Evolutionary conservation across 2,329 filamentous ascomycete genomes (phyloP).

Genomic region (Aspergillus hiratsukae): DNA sequence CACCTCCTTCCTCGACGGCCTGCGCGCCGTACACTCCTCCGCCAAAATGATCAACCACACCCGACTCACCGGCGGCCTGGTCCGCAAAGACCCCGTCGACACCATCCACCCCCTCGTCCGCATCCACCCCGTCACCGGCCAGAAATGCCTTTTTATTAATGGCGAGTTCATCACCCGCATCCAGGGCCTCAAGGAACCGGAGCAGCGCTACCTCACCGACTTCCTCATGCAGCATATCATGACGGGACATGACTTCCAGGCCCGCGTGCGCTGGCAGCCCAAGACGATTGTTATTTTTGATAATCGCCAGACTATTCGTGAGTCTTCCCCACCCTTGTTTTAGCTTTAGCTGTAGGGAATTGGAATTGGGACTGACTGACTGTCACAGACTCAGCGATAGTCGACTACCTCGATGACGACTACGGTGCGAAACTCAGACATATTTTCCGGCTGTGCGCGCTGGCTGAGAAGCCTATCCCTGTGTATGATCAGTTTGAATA

Average conservation of each 20-base stretch:
- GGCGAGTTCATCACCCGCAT: slow-evolving; percentile 47
- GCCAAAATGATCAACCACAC: slow-evolving; percentile 44
- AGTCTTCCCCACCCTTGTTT: slow-evolving; percentile 16
- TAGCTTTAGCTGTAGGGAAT: neutral
- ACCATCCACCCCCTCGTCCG: slow-evolving; percentile 45
- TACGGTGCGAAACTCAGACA: slow-evolving; percentile 44
- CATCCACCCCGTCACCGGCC: slow-evolving; percentile 46
- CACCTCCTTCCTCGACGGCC: slow-evolving; percentile 33
- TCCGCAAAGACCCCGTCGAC: slow-evolving; percentile 43
- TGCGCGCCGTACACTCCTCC: slow-evolving; percentile 38
- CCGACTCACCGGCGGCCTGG: slow-evolving; percentile 39
- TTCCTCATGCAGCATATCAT: slow-evolving; percentile 48
- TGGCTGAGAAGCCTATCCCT: slow-evolving; percentile 48
- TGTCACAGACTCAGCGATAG: slow-evolving; percentile 45
- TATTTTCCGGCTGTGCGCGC: slow-evolving; percentile 48
- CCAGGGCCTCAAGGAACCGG: slow-evolving; percentile 45
- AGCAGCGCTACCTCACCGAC: slow-evolving; percentile 43
- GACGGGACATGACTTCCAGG: slow-evolving; percentile 46
- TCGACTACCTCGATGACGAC: slow-evolving; percentile 47
- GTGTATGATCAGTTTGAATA: slow-evolving; percentile 34
- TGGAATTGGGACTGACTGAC: neutral
- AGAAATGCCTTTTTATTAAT: slow-evolving; percentile 47
- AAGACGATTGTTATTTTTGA: slow-evolving; percentile 50
- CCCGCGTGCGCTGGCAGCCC: slow-evolving; percentile 46
- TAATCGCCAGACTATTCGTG: slow-evolving; percentile 45